These are phyloP conservation scores for Fusarium sp. DNA, from an alignment of 2,329 filamentous ascomycete genomes.

Conservation along the genomic window DNA sequence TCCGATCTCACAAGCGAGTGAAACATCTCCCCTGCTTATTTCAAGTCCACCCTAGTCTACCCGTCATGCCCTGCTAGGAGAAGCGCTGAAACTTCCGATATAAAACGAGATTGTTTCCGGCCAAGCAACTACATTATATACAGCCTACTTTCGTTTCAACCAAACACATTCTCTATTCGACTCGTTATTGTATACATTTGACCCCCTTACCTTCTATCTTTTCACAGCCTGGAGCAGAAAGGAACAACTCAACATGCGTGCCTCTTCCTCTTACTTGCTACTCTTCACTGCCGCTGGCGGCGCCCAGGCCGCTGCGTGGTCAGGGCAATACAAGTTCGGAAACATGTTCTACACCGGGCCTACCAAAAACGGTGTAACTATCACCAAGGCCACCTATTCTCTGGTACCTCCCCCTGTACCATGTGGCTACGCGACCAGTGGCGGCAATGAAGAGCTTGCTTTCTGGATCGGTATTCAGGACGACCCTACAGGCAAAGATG, in stretches of 20 bases:
- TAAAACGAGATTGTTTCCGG: too few species aligned
- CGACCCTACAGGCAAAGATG: slow-evolving; percentile 19
- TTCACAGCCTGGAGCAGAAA: not conserved
- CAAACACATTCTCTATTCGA: too few species aligned
- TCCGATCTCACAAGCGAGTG: too few species aligned
- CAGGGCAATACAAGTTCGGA: slow-evolving; percentile 23
- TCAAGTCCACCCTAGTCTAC: too few species aligned
- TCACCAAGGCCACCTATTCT: slow-evolving; percentile 23
- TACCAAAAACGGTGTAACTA: slow-evolving; percentile 24
- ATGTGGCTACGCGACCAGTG: slow-evolving; percentile 25
- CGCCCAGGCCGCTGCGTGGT: slow-evolving; percentile 12
- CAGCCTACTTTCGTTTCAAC: too few species aligned
- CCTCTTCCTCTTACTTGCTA: slow-evolving; percentile 6
- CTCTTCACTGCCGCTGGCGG: slow-evolving; percentile 9
- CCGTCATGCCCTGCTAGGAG: too few species aligned
- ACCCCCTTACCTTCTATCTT: not conserved
- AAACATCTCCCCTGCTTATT: too few species aligned
- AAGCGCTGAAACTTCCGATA: too few species aligned
- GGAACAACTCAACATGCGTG: slow-evolving; percentile 4
- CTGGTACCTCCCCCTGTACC: slow-evolving; percentile 11
- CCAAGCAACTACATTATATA: too few species aligned
- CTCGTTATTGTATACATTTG: too few species aligned
- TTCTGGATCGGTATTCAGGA: slow-evolving; percentile 28
- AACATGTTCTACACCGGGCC: slow-evolving; percentile 29
- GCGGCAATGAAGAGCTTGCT: slow-evolving; percentile 29